phyloP scores from a whole-genome alignment of 371 early-diverging fungal species.

The Mortierella sp. region DNA sequence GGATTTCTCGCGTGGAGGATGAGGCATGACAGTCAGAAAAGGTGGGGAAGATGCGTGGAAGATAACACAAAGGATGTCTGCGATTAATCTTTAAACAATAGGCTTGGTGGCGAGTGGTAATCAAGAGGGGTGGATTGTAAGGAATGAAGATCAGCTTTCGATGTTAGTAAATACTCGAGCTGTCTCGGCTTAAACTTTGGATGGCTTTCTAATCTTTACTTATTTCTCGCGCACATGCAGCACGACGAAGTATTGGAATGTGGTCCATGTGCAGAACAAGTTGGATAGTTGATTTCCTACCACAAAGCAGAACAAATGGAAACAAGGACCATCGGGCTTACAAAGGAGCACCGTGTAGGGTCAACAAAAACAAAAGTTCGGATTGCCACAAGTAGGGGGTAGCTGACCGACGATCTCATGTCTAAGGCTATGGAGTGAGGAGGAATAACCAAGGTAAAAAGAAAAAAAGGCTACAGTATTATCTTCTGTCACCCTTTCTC shows the following conservation, averaged over 20 bases:
- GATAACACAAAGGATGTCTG: conserved; percentile 2
- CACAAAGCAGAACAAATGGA: not conserved
- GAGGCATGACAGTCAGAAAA: not conserved
- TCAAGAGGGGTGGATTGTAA: conserved; percentile 13
- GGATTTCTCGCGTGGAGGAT: conserved; percentile 16
- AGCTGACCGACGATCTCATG: not conserved
- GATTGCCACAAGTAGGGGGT: not conserved
- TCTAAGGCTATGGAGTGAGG: not conserved
- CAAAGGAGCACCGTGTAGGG: not conserved
- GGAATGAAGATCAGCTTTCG: conserved; percentile 9
- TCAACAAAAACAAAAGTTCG: not conserved
- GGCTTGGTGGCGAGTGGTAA: no score
- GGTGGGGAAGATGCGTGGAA: conserved; percentile 2
- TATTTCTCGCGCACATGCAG: not conserved
- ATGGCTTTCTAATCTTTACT: not conserved
- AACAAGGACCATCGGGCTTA: not conserved
- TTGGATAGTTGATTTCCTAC: conserved; percentile 3
- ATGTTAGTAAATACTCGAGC: not conserved
- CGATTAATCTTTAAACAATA: not conserved
- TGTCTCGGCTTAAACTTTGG: conserved; percentile 13
- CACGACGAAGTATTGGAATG: conserved; percentile 25
- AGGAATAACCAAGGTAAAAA: conserved; percentile 3
- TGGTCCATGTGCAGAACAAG: conserved; percentile 21
- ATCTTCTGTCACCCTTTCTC: not conserved
- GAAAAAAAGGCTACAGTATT: not conserved